Base-by-base conservation (phyloP, 2,329 filamentous ascomycete species). In the Colletotrichum eremochloae region DNA sequence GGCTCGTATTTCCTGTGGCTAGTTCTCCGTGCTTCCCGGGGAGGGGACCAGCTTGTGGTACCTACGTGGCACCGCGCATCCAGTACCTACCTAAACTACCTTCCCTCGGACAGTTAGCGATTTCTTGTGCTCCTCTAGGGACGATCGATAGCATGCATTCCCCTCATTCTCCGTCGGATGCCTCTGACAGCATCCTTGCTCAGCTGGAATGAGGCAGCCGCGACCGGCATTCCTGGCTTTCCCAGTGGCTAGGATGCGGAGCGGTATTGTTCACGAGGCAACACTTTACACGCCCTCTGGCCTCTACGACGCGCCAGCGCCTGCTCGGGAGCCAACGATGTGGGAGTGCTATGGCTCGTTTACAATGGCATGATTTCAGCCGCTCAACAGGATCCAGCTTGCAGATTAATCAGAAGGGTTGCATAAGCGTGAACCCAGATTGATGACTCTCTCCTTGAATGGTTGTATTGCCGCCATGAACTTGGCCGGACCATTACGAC, bases 331-430 rank as follows among this genome's bases (percentile, higher is more conserved):
- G 60, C 60, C 33, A 58, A 20, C 24, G 20, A n/a, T 8, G 5
- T 24, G 48, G 11, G n/a, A 44, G 29, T 40, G 33, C 38, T 61
- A 38, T 55, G 42, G 61, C 46, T 65, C 44, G 36, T 65, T 55
- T 14, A 36, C 42, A 3, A 68, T 68, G 53, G 60, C 70, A 70
- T 72, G 66, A 70, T 62, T 62, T 70, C 66, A 70, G 66, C 66
- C 66, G 70, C 70, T 70, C 61, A 46, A 69, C 66, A 36, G 50
- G 67, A 65, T 31, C 53, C 33, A 50, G 63, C 60, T 56, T 50
- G 60, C 55, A 53, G 48, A 60, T 40, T 20, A 40, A 53, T 40
- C 55, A 9, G 52, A 53, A 64, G 44, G 52, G 38, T 63, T 64
- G 69, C 46, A 64, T 55, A 62, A 72, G 69, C 66, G 44, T 69